Percentiles rank a stretch among this genome's conserved stretches.
Evolutionary conservation across 2,329 filamentous ascomycete species (phyloP).

Genomic region (Rhexocercosporidium sp.): DNA sequence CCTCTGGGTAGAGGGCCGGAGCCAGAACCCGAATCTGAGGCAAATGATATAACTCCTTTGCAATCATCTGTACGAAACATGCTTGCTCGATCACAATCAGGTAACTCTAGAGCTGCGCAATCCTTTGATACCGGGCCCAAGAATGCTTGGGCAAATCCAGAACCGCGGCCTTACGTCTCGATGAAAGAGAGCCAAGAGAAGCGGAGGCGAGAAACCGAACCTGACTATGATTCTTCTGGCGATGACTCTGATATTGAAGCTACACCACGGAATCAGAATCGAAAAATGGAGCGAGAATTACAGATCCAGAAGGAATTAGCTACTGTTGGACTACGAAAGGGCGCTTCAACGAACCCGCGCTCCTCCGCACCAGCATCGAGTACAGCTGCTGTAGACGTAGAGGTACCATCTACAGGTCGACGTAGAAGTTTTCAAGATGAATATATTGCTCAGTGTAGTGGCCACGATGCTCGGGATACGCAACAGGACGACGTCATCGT

Average conservation of each 20-base stretch:
- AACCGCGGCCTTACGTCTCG: conserved; percentile 35
- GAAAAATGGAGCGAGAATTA: conserved; percentile 17
- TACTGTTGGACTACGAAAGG: conserved; percentile 21
- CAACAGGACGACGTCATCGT: conserved; percentile 38
- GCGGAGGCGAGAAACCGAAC: conserved; percentile 15
- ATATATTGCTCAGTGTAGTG: conserved; percentile 37
- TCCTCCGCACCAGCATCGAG: conserved; percentile 14
- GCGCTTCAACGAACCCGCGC: conserved; percentile 14
- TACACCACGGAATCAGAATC: conserved; percentile 2
- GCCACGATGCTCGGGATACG: conserved; percentile 34
- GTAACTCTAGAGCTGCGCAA: conserved; percentile 18
- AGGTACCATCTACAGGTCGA: conserved; percentile 33
- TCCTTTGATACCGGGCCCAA: conserved; percentile 27
- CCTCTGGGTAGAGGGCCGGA: conserved; percentile 27
- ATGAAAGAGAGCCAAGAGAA: conserved; percentile 41
- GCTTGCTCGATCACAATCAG: conserved; percentile 22
- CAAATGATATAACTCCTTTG: conserved; percentile 21
- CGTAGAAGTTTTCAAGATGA: conserved; percentile 36
- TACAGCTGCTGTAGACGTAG: conserved; percentile 12
- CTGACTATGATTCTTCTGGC: conserved; percentile 25
- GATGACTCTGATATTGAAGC: conserved; percentile 36
- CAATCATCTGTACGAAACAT: conserved; percentile 27
- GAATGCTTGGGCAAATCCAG: conserved; percentile 16
- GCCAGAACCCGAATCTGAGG: neutral
- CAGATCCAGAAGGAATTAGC: conserved; percentile 29